These are phyloP conservation scores for Tetraselmis striata DNA, from an alignment of 139 green algal species.

Conservation along the genomic window DNA sequence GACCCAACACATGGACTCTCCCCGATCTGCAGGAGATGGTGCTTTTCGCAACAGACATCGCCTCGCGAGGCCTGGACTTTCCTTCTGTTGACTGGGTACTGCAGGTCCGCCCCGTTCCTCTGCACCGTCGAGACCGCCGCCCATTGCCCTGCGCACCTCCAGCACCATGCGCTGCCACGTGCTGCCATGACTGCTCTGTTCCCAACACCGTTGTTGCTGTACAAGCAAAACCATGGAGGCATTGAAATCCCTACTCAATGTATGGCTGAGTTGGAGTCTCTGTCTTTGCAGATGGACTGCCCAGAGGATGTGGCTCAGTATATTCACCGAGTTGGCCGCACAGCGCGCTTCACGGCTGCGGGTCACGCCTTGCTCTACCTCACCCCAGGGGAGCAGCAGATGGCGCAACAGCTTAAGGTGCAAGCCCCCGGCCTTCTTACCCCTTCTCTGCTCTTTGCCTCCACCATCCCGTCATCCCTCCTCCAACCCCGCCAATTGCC, in stretches of 20 bases:
- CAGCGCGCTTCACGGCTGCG: constrained; percentile 51
- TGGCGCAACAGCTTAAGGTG: constrained; percentile 53
- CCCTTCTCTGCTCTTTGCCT: background rate
- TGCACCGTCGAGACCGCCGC: too few species aligned
- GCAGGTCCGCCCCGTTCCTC: too few species aligned
- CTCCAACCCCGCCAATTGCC: too few species aligned
- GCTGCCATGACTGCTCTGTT: too few species aligned
- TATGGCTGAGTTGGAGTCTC: too few species aligned
- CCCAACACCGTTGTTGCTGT: too few species aligned
- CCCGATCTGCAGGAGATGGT: constrained; percentile 56
- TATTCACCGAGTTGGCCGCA: constrained; percentile 90
- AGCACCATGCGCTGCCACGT: too few species aligned
- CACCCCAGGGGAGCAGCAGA: constrained; percentile 55
- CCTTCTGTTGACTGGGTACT: constrained; percentile 90
- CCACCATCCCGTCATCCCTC: too few species aligned
- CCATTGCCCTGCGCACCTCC: too few species aligned
- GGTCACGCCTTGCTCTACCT: background rate
- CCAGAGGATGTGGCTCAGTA: constrained; percentile 88
- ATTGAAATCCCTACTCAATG: too few species aligned
- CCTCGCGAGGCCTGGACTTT: constrained; percentile 85
- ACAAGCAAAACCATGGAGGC: too few species aligned
- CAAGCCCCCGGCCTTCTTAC: constrained; percentile 7
- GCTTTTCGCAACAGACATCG: constrained; percentile 92
- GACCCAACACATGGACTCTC: too few species aligned
- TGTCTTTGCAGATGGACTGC: constrained; percentile 70